Conservation (phyloP, 306 rosid species). For the Casuarina glauca region DNA sequence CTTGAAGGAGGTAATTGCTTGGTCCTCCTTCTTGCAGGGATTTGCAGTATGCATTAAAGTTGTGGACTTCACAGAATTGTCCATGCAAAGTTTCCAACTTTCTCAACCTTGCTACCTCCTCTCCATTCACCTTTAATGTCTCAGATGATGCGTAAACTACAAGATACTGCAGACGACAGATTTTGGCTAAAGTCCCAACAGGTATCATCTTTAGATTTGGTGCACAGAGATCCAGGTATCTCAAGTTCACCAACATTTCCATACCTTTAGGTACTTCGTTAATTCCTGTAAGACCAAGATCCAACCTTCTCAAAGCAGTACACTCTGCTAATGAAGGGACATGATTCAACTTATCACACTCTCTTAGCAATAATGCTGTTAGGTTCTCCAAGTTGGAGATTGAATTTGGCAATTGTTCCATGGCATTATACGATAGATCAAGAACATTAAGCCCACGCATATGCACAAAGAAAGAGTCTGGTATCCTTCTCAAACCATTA, state of each 20-base stretch:
- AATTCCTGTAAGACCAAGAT: conserved; percentile 7
- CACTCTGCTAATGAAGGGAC: conserved; percentile 19
- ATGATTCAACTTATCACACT: background rate
- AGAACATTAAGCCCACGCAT: conserved; percentile 24
- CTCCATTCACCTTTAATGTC: background rate
- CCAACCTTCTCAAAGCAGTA: conserved; percentile 13
- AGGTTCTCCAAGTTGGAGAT: conserved; percentile 22
- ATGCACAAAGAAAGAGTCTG: conserved; percentile 14
- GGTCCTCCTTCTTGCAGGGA: background rate
- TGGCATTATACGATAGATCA: conserved; percentile 11
- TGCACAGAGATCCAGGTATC: background rate
- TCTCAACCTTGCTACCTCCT: conserved; percentile 11
- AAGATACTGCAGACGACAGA: conserved; percentile 15
- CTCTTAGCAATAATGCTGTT: conserved; percentile 1
- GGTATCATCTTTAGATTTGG: conserved; percentile 1
- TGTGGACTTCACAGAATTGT: background rate
- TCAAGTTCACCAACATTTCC: conserved; percentile 9
- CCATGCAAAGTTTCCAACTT: conserved; percentile 9
- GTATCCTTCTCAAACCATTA: background rate
- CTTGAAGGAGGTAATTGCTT: background rate
- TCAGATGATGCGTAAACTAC: background rate
- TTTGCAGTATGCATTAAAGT: background rate
- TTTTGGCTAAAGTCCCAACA: background rate
- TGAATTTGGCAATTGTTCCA: conserved; percentile 19
- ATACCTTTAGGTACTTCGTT: conserved; percentile 25